Percentiles rank a stretch among this genome's conserved stretches.
These are phyloP conservation scores for Lathyrus sativus DNA, from an alignment of 306 rosid species.

Conservation along the genomic window DNA sequence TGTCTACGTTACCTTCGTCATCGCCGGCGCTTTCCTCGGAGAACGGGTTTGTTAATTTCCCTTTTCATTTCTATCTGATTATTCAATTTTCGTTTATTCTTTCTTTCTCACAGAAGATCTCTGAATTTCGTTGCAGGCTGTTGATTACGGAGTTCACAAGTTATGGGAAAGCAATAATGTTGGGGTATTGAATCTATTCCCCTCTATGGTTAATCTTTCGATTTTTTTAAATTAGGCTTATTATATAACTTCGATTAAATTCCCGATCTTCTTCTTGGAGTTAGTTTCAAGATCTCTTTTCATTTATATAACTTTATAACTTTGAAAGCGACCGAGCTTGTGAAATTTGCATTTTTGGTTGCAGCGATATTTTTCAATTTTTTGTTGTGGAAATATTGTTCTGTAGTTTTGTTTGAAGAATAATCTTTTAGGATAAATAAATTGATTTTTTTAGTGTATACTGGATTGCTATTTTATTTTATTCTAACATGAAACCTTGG, in stretches of 20 bases:
- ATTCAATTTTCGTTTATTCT: neutral
- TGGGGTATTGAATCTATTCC: slow-evolving; percentile 62
- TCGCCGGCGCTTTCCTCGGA: slow-evolving; percentile 92
- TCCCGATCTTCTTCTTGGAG: neutral
- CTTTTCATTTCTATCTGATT: neutral
- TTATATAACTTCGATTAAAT: neutral
- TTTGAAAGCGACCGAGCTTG: neutral
- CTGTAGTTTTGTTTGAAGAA: too few relatives aligned
- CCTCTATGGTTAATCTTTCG: slow-evolving; percentile 22
- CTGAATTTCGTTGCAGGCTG: slow-evolving; percentile 62
- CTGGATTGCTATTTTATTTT: too few relatives aligned
- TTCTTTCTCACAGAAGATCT: neutral
- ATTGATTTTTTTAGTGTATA: too few relatives aligned
- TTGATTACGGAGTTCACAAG: slow-evolving; percentile 94
- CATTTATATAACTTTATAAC: neutral
- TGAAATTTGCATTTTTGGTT: neutral
- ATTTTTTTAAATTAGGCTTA: neutral
- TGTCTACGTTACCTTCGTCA: slow-evolving; percentile 71
- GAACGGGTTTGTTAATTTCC: slow-evolving; percentile 61
- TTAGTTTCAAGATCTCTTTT: neutral
- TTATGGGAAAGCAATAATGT: slow-evolving; percentile 90
- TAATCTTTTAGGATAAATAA: too few relatives aligned
- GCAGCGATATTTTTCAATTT: neutral
- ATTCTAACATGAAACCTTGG: too few relatives aligned
- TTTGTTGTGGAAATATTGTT: neutral